Percentiles rank a stretch among this genome's conserved stretches.
These are phyloP conservation scores for Scenedesmus sp. DNA, from an alignment of 163 green algal species.

Conservation along the genomic window DNA sequence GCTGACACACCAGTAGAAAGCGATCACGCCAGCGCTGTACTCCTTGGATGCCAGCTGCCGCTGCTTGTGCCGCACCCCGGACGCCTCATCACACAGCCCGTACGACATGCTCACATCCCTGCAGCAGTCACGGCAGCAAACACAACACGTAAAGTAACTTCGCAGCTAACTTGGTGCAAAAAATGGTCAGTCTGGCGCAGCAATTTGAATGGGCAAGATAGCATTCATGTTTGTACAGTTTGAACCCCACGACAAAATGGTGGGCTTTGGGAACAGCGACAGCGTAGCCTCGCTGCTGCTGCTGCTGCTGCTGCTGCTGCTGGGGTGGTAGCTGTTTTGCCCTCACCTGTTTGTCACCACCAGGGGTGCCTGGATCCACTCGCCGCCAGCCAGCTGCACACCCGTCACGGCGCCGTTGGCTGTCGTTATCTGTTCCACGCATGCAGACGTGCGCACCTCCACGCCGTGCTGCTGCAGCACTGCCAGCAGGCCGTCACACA, in stretches of 20 bases:
- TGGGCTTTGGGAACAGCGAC: too few relatives aligned
- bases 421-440: constrained; percentile 30
- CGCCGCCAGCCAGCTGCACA: constrained; percentile 61
- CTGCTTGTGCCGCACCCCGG: constrained; percentile 44
- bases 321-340: background rate
- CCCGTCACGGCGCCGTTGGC: constrained; percentile 54
- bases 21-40: constrained; percentile 87
- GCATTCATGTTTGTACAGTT: too few relatives aligned
- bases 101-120: constrained; percentile 78
- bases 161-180: too few relatives aligned
- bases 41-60: constrained; percentile 52
- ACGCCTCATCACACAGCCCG: constrained; percentile 56
- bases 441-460: constrained; percentile 56
- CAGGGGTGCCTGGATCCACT: constrained; percentile 60
- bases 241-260: too few relatives aligned
- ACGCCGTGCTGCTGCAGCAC: constrained; percentile 68
- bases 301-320: background rate
- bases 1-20: constrained; percentile 83
- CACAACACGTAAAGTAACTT: background rate
- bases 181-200: too few relatives aligned
- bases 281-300: background rate
- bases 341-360: constrained; percentile 66
- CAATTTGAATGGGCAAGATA: too few relatives aligned
- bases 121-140: constrained; percentile 61
- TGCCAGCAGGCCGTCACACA: constrained; percentile 65